These are phyloP conservation scores for Cercophora newfieldiana DNA, from an alignment of 495 filamentous ascomycete species.

Conservation along the genomic window DNA sequence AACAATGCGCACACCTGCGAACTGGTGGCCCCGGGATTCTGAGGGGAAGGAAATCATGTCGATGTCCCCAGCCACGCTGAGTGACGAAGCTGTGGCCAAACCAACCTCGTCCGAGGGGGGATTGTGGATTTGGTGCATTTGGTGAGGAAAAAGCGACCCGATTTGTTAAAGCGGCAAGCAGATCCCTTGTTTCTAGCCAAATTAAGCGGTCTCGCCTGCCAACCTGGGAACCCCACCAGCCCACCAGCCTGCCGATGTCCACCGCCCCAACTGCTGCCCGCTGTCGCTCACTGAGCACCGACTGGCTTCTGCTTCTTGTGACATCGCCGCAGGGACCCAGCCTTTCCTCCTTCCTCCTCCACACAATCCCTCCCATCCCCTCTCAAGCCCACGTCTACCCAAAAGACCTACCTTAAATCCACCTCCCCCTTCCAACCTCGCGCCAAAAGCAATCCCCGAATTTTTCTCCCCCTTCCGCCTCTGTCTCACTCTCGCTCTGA, in stretches of 20 bases:
- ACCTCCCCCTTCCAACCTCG: constrained; percentile 51
- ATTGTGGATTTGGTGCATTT: neutral
- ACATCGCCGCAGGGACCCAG: constrained; percentile 34
- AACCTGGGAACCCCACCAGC: constrained; percentile 11
- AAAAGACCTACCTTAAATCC: constrained; percentile 51
- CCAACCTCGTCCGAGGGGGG: constrained; percentile 10
- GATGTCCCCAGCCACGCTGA: constrained; percentile 29
- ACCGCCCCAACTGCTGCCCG: constrained; percentile 14
- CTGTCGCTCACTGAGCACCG: constrained; percentile 17
- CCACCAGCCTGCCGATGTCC: constrained; percentile 26
- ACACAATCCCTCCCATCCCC: constrained; percentile 28
- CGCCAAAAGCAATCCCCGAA: constrained; percentile 34
- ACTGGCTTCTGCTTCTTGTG: constrained; percentile 23
- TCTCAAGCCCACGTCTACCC: constrained; percentile 36
- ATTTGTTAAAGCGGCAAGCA: constrained; percentile 38
- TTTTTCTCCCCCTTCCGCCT: constrained; percentile 42
- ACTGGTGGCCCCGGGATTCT: neutral
- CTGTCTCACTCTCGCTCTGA: constrained; percentile 39
- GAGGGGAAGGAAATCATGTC: neutral
- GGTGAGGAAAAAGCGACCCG: constrained; percentile 17
- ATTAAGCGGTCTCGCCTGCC: constrained; percentile 41
- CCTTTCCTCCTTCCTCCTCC: constrained; percentile 31
- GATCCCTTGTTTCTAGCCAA: constrained; percentile 35
- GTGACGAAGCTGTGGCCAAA: constrained; percentile 32
- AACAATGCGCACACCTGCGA: neutral